These are phyloP conservation scores for Microsporum canis DNA, from an alignment of 2,329 filamentous ascomycete genomes.

Conservation along the genomic window DNA sequence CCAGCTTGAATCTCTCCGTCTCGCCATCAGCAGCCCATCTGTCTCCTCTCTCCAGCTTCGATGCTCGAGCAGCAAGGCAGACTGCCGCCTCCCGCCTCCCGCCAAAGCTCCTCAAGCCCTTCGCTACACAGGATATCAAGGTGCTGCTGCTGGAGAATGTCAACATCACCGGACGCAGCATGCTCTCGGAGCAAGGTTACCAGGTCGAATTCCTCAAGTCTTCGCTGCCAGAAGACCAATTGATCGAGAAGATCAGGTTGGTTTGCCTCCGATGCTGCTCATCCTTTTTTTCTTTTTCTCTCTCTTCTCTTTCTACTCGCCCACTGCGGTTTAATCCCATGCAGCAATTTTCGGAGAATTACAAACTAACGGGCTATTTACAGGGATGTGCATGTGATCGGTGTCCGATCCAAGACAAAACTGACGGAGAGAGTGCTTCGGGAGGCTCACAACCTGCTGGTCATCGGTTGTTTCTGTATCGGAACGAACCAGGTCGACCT, in stretches of 20 bases:
- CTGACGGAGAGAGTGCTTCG: constrained; percentile 72
- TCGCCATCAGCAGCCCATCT: constrained; percentile 67
- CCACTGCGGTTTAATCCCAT: not conserved
- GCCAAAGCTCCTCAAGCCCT: constrained; percentile 77
- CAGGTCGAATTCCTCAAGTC: constrained; percentile 88
- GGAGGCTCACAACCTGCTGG: constrained; percentile 86
- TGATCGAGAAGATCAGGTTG: constrained; percentile 92
- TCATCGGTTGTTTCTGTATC: constrained; percentile 97
- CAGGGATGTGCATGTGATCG: constrained; percentile 91
- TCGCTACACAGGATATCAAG: constrained; percentile 91
- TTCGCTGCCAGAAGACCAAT: constrained; percentile 79
- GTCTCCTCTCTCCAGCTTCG: constrained; percentile 54
- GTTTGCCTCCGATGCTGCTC: constrained; percentile 19
- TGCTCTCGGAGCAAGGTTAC: constrained; percentile 76
- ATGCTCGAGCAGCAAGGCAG: not conserved
- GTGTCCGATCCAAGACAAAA: constrained; percentile 96
- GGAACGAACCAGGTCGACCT: constrained; percentile 57
- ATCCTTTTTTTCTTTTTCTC: not conserved
- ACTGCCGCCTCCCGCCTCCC: constrained; percentile 23
- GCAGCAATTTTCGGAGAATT: not conserved
- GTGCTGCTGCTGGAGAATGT: constrained; percentile 93
- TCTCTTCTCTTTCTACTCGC: not conserved
- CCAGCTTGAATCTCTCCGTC: constrained; percentile 57
- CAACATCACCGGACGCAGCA: constrained; percentile 77
- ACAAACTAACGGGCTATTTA: not conserved